Evolutionary conservation across 441 rosid species (phyloP).

Genomic region (Mallotus repandus): DNA sequence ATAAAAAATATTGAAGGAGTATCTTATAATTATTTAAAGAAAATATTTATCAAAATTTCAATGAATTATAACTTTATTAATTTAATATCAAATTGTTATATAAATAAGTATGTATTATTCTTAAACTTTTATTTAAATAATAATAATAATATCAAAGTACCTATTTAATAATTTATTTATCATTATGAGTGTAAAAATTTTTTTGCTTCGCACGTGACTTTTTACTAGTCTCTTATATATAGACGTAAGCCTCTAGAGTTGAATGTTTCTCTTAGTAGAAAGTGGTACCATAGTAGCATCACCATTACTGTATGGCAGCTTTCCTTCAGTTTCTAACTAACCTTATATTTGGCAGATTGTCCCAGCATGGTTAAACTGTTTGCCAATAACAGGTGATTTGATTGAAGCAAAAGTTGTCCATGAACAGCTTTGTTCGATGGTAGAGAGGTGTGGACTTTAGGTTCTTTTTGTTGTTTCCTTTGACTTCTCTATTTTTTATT

Average conservation of each 20-base stretch:
- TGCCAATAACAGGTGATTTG: constrained; percentile 88
- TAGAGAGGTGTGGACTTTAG: constrained; percentile 62
- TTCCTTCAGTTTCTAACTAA: background rate
- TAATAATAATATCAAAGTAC: too few species aligned
- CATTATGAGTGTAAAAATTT: too few species aligned
- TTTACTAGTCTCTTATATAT: too few species aligned
- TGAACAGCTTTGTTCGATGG: constrained; percentile 95
- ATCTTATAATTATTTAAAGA: too few species aligned
- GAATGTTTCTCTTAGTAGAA: background rate
- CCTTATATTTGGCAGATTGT: constrained; percentile 51
- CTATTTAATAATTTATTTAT: too few species aligned
- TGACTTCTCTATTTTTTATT: background rate
- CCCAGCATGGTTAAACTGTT: constrained; percentile 98
- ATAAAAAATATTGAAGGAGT: too few species aligned
- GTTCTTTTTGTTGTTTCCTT: background rate
- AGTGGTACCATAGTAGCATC: background rate
- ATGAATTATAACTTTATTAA: too few species aligned
- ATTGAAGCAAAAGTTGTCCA: constrained; percentile 98
- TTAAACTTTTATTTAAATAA: too few species aligned
- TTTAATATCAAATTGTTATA: too few species aligned
- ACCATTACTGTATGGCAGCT: background rate
- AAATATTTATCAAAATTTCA: too few species aligned
- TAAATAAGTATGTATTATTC: too few species aligned
- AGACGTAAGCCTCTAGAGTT: background rate
- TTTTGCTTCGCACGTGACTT: too few species aligned